A percentile compares a stretch with the other conserved stretches of the same genome.
Conservation (phyloP, 2,329 filamentous ascomycete genomes). For the Colletotrichum costaricense region DNA sequence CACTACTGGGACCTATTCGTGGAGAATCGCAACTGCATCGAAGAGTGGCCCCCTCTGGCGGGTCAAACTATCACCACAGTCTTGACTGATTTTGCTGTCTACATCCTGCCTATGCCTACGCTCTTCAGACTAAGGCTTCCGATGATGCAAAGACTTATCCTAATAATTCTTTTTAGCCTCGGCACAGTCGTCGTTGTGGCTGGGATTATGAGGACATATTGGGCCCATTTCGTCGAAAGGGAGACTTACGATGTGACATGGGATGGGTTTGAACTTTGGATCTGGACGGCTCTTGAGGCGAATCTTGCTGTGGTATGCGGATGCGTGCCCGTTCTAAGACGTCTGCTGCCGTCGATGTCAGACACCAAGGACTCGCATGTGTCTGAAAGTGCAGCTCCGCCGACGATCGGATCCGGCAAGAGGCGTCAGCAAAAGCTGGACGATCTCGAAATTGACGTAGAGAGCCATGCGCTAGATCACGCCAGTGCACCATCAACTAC, state of each 20-base stretch:
- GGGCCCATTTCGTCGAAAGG: slow-evolving; percentile 43
- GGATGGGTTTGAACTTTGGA: slow-evolving; percentile 53
- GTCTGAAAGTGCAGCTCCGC: not conserved
- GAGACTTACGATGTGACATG: slow-evolving; percentile 53
- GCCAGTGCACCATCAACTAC: not conserved
- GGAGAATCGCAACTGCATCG: slow-evolving; percentile 40
- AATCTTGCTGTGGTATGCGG: slow-evolving; percentile 55
- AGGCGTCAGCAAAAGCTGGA: not conserved
- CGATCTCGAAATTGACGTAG: not conserved
- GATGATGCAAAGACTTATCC: slow-evolving; percentile 45
- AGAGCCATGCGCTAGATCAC: not conserved
- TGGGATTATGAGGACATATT: slow-evolving; percentile 50
- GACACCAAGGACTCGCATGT: not conserved
- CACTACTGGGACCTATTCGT: slow-evolving; percentile 43
- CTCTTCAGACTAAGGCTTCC: slow-evolving; percentile 47
- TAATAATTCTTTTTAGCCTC: slow-evolving; percentile 50
- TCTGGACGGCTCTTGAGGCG: slow-evolving; percentile 55
- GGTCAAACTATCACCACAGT: slow-evolving; percentile 47
- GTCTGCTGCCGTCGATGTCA: slow-evolving; percentile 29
- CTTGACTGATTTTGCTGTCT: slow-evolving; percentile 49
- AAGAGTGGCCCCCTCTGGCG: slow-evolving; percentile 43
- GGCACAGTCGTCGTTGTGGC: slow-evolving; percentile 51
- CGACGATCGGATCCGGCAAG: not conserved
- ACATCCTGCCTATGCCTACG: slow-evolving; percentile 50
- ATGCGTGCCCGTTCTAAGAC: slow-evolving; percentile 49